Conservation (phyloP, 2,329 filamentous ascomycete genomes). For the Drechslera avenae region DNA sequence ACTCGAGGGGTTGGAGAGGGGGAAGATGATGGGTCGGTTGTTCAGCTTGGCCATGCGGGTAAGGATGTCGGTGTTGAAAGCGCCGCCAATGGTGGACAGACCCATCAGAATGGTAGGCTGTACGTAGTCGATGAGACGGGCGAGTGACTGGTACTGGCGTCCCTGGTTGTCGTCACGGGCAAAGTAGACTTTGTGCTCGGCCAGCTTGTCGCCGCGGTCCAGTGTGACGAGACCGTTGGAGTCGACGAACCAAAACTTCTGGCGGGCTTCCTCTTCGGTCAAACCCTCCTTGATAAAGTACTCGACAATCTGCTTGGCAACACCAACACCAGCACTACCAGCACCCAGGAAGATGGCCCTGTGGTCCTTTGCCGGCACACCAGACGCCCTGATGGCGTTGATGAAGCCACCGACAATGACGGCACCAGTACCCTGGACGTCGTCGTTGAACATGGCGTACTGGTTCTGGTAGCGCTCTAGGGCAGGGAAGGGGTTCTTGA, state of each 20-base stretch:
- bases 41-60: conserved; percentile 65
- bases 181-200: conserved; percentile 81
- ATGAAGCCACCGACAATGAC: conserved; percentile 87
- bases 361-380: conserved; percentile 85
- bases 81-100: conserved; percentile 89
- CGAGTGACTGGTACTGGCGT: conserved; percentile 74
- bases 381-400: conserved; percentile 79
- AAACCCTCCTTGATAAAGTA: conserved; percentile 94
- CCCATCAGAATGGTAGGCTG: conserved; percentile 94
- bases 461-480: conserved; percentile 85
- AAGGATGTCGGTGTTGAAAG: conserved; percentile 88
- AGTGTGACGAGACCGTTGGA: conserved; percentile 92
- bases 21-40: conserved; percentile 78
- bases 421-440: conserved; percentile 95
- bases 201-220: conserved; percentile 91
- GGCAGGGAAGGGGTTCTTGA: conserved; percentile 96
- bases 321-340: conserved; percentile 92
- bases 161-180: conserved; percentile 68
- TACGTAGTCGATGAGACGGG: conserved; percentile 92
- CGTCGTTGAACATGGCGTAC: conserved; percentile 98
- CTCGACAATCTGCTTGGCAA: conserved; percentile 96
- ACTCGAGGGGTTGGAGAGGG: conserved; percentile 91
- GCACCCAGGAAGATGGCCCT: conserved; percentile 95
- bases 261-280: conserved; percentile 81
- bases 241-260: conserved; percentile 97